Evolutionary conservation across 768 basidiomycete species (phyloP).

Genomic region (Paxillus involutus): DNA sequence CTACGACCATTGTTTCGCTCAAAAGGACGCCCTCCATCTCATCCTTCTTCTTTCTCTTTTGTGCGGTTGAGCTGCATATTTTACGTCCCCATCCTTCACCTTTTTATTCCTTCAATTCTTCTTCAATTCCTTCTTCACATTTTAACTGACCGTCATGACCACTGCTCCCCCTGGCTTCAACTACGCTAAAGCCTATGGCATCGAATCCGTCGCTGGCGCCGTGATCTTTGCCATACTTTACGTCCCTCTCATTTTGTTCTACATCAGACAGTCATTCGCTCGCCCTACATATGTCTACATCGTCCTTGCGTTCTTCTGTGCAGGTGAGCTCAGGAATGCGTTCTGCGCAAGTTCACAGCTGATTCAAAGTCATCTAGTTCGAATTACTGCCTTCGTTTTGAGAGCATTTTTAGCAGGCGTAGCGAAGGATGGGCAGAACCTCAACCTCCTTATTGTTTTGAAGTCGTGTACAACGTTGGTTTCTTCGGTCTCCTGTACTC

Average conservation of each 20-base stretch:
- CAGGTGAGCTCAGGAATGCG: constrained; percentile 16
- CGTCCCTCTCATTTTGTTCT: constrained; percentile 23
- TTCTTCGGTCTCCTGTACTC: constrained; percentile 37
- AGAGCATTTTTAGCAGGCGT: constrained; percentile 29
- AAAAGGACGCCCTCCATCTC: constrained; percentile 7
- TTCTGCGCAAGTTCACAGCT: neutral
- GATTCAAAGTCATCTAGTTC: constrained; percentile 17
- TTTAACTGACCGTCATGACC: constrained; percentile 13
- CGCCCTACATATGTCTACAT: constrained; percentile 29
- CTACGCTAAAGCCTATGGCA: constrained; percentile 25
- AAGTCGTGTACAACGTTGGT: constrained; percentile 34
- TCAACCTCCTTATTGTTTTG: constrained; percentile 25
- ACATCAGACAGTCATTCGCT: constrained; percentile 17
- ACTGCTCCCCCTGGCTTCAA: constrained; percentile 18
- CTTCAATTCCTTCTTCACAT: neutral
- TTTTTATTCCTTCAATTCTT: neutral
- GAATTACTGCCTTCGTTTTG: constrained; percentile 30
- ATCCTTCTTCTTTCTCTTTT: neutral
- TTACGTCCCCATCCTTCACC: neutral
- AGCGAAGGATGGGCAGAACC: constrained; percentile 18
- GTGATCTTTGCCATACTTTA: constrained; percentile 33
- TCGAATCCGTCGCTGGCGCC: constrained; percentile 31
- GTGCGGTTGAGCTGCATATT: constrained; percentile 23
- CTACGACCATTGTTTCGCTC: constrained; percentile 1
- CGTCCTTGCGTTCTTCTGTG: constrained; percentile 28